Evolutionary conservation across 2,329 filamentous ascomycete species (phyloP).

Genomic region (Colletotrichum camelliae): DNA sequence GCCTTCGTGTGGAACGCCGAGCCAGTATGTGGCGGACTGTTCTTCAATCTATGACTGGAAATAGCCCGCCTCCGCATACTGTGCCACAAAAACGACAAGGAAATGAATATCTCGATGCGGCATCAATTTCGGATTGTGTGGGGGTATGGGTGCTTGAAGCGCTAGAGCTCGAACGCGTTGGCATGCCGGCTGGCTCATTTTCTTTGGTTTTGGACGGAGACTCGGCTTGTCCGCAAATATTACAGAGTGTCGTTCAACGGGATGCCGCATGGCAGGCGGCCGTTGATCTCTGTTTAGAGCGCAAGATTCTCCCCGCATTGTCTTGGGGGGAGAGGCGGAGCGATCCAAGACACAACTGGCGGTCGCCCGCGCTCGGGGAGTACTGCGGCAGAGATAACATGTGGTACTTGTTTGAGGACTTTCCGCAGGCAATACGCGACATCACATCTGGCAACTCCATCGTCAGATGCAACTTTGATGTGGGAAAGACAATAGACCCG

Average conservation of each 20-base stretch:
- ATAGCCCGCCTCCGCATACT: fast-evolving
- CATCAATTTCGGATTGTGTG: not conserved
- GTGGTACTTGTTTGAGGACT: not conserved
- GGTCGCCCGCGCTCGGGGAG: not conserved
- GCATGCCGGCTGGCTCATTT: not conserved
- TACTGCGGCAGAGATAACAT: not conserved
- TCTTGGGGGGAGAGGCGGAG: not conserved
- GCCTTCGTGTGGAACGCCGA: not conserved
- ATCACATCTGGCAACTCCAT: not conserved
- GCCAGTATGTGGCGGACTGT: not conserved
- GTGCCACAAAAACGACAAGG: not conserved
- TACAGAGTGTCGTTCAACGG: not conserved
- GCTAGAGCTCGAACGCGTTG: not conserved
- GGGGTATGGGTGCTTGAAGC: not conserved
- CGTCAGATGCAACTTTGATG: not conserved
- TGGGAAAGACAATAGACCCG: not conserved
- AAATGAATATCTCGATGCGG: not conserved
- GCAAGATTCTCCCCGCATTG: not conserved
- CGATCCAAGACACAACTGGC: not conserved
- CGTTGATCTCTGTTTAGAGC: not conserved
- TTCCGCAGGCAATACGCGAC: not conserved
- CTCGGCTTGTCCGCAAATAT: not conserved
- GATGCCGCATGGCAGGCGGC: not conserved
- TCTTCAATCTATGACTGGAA: not conserved
- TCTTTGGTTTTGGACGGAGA: not conserved